phyloP scores from a whole-genome alignment of 2,329 filamentous ascomycete species.

The Neonectria ditissima region DNA sequence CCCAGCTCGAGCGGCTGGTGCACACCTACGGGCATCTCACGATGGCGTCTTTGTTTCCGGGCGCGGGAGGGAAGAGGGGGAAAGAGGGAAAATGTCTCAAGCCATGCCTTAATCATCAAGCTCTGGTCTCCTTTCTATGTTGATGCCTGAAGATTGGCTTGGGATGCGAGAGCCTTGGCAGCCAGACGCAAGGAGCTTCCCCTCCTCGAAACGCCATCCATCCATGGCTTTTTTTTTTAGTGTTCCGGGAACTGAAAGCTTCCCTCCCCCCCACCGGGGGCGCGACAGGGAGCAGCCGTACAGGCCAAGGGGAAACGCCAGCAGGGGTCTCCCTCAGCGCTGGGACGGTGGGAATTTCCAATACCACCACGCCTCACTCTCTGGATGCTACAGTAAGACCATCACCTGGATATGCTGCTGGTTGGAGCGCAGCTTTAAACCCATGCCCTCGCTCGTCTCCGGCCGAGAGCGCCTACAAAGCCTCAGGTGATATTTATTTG shows the following conservation, averaged over 20 bases:
- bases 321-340: constrained; percentile 27
- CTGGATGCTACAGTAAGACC: constrained; percentile 31
- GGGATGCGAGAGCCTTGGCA: background rate
- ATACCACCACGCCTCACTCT: constrained; percentile 22
- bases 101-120: background rate
- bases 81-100: background rate
- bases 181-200: background rate
- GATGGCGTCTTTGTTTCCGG: background rate
- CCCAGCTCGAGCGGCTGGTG: background rate
- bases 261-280: constrained; percentile 34
- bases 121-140: background rate
- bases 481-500: constrained; percentile 17
- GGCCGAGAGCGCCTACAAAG: constrained; percentile 25
- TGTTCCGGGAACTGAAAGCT: constrained; percentile 10
- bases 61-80: background rate
- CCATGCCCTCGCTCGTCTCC: constrained; percentile 30
- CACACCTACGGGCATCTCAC: background rate
- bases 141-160: background rate
- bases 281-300: constrained; percentile 17
- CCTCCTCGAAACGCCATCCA: background rate
- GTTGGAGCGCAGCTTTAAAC: no score
- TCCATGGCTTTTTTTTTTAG: background rate
- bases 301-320: background rate
- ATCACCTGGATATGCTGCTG: no score
- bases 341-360: constrained; percentile 23